These are phyloP conservation scores for Nicotiana undulata DNA, from an alignment of 257 asterid genomes.

Conservation along the genomic window DNA sequence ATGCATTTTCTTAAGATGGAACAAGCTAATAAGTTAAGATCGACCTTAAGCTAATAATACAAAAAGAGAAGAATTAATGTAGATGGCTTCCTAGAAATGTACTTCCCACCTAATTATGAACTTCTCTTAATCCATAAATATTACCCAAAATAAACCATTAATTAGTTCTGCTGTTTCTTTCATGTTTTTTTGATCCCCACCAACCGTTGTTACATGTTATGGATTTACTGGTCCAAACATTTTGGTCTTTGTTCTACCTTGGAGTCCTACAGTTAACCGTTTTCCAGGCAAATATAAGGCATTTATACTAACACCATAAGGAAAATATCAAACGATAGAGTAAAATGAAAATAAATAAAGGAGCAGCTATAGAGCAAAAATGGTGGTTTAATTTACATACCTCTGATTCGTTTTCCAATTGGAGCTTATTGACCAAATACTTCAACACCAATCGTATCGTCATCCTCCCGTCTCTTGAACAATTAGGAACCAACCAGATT, in stretches of 20 bases:
- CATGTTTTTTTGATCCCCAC: conserved; percentile 12
- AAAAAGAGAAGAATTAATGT: conserved; percentile 21
- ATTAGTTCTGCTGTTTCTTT: conserved; percentile 52
- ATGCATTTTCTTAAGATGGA: background rate
- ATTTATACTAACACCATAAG: background rate
- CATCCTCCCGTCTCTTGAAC: conserved; percentile 77
- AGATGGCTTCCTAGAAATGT: conserved; percentile 22
- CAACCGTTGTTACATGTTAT: conserved; percentile 19
- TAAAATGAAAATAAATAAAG: background rate
- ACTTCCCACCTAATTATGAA: conserved; percentile 63
- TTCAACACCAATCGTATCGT: conserved; percentile 69
- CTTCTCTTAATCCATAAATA: conserved; percentile 19
- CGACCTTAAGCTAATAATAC: conserved; percentile 30
- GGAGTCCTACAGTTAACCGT: background rate
- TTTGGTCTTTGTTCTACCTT: background rate
- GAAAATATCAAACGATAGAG: background rate
- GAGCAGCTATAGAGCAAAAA: background rate
- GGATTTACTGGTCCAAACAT: conserved; percentile 19
- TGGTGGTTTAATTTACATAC: conserved; percentile 39
- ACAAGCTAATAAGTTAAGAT: background rate
- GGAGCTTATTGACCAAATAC: conserved; percentile 81
- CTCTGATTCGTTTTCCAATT: conserved; percentile 85
- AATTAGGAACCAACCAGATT: background rate
- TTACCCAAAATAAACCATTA: conserved; percentile 17
- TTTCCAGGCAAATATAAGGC: background rate